Conservation (phyloP, 2,329 filamentous ascomycete genomes). For the Davidsoniella neocaledoniae region DNA sequence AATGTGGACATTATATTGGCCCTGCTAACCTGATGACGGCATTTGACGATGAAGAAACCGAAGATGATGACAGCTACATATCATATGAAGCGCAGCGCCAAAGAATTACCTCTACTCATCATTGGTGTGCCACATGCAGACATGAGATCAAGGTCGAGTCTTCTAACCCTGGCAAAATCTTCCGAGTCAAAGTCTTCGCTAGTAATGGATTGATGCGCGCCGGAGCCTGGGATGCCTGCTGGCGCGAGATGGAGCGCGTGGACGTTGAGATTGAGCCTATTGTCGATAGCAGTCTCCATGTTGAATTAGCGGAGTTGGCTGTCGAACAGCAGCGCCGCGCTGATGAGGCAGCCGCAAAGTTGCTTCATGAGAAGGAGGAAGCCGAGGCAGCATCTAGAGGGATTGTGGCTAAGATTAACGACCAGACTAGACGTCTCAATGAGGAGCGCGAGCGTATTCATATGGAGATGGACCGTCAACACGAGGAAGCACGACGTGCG, state of each 20-base stretch:
- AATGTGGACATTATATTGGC: slow-evolving; percentile 61
- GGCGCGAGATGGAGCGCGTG: slow-evolving; percentile 97
- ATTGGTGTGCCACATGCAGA: slow-evolving; percentile 42
- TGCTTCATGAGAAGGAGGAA: slow-evolving; percentile 21
- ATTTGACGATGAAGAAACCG: slow-evolving; percentile 24
- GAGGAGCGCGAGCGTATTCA: slow-evolving; percentile 7
- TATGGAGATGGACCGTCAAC: slow-evolving; percentile 2
- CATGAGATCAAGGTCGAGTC: slow-evolving; percentile 37
- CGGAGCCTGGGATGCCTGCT: slow-evolving; percentile 82
- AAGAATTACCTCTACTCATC: slow-evolving; percentile 15
- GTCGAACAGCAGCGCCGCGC: slow-evolving; percentile 27
- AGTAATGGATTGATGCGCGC: slow-evolving; percentile 88
- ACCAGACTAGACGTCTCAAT: slow-evolving; percentile 3
- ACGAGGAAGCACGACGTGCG: slow-evolving; percentile 5
- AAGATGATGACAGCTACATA: slow-evolving; percentile 20
- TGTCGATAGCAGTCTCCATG: slow-evolving; percentile 40
- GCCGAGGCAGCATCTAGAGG: slow-evolving; percentile 16
- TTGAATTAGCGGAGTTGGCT: slow-evolving; percentile 41
- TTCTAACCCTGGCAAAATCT: slow-evolving; percentile 39
- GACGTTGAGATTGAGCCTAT: slow-evolving; percentile 80
- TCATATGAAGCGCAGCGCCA: slow-evolving; percentile 13
- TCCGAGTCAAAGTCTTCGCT: slow-evolving; percentile 77
- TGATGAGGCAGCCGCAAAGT: slow-evolving; percentile 21
- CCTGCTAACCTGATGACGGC: slow-evolving; percentile 34
- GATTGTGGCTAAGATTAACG: slow-evolving; percentile 8